Evolutionary conservation across 352 stramenopile species (phyloP), one percentile per base, ranked within the genome.

Genomic region (Phytophthora nicotianae): DNA sequence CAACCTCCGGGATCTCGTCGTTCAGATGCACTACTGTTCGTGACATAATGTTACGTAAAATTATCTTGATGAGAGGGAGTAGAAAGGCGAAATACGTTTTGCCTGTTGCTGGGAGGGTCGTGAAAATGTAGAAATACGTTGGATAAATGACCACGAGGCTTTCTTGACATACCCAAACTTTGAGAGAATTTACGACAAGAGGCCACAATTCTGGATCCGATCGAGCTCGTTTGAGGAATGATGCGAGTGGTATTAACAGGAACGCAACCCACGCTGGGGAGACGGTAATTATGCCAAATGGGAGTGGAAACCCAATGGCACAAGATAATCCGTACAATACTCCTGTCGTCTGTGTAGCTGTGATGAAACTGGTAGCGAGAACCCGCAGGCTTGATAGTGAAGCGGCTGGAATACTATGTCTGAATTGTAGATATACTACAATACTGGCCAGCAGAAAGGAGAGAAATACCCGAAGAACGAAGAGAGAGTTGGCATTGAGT

Each of bases 241-340:
- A 33, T 4, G 16, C 35, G 3, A 62, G 27, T 3, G 48, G 47
- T 0, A 72, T 2, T 7, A 56, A 8, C 13, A 63, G 26, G 2
- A 67, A 40, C 26, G 32, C 40, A 10, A 43, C 11, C 58, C 60
- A 66, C 16, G 37, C 14, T 10, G 57, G 24, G 55, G 40, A 51
- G 11, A 42, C 32, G 9, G 65, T 51, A 13, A 70, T 59, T 11
- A 82, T 56, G 10, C 51, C 66, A 50, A 82, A 79, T 1, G 70
- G 70, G 3, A 79, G 17, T 1, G 70, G 70, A 45, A 72, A 79
- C 0, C 74, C 74, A 42, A 79, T 70, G 0, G 14, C 20, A 14
- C 50, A 9, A 5, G 65, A 58, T 29, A 72, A 10, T 20, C 16
- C 46, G n/a, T 70, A 62, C 35, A 57, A 38, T 2, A 53, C 40